A percentile compares a stretch with the other conserved stretches of the same genome.
Conservation (phyloP, 352 stramenopile species). For the Phytopythium kandeliae region DNA sequence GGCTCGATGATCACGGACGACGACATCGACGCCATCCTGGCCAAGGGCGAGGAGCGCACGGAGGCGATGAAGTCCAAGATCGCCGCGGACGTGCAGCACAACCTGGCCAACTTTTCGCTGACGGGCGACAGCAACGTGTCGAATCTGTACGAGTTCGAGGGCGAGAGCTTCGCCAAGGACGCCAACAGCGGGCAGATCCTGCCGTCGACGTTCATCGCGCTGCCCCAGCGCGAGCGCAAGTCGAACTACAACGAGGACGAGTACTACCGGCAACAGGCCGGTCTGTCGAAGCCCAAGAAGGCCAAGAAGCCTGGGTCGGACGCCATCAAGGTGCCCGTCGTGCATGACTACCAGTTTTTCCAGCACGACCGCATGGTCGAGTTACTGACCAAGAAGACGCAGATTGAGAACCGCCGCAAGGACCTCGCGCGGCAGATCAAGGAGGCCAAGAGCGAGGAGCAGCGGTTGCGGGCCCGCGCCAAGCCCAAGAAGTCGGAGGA, state of each 20-base stretch:
- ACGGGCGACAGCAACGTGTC: constrained; percentile 77
- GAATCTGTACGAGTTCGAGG: constrained; percentile 88
- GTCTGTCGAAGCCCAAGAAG: constrained; percentile 79
- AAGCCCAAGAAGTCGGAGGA: constrained; percentile 64
- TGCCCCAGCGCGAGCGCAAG: constrained; percentile 84
- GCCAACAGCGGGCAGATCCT: constrained; percentile 69
- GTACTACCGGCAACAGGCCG: constrained; percentile 91
- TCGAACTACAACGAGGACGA: constrained; percentile 96
- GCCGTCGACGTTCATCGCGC: constrained; percentile 87
- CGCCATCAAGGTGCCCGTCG: constrained; percentile 83
- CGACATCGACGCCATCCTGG: constrained; percentile 90
- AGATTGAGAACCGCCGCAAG: constrained; percentile 88
- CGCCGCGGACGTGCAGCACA: constrained; percentile 92
- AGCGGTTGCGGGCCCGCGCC: constrained; percentile 50
- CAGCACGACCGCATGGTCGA: constrained; percentile 85
- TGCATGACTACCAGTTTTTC: constrained; percentile 97
- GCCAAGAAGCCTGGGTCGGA: constrained; percentile 86
- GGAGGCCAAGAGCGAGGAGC: constrained; percentile 76
- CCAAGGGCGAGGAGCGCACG: constrained; percentile 88
- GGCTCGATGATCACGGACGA: constrained; percentile 90
- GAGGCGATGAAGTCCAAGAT: constrained; percentile 87
- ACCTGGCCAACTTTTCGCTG: constrained; percentile 94
- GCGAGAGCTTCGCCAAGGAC: constrained; percentile 88
- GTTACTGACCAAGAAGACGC: constrained; percentile 81
- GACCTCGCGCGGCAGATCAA: constrained; percentile 79